Base-by-base conservation (phyloP, 2,329 filamentous ascomycete species). In the Sclerotinia trifoliorum region DNA sequence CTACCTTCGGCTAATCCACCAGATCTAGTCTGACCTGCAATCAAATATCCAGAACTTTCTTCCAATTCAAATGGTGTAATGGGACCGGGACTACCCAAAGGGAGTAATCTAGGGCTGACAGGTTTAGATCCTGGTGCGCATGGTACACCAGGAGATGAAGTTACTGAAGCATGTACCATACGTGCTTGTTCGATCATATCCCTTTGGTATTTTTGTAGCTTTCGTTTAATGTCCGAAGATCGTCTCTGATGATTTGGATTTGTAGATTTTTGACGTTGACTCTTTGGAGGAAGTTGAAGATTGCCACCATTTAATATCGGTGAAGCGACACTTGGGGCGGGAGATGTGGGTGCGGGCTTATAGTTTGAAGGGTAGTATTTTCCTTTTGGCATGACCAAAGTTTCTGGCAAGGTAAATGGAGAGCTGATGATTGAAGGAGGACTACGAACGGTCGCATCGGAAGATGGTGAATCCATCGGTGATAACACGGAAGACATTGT, bases 301-400 rank as follows among this genome's bases (percentile, higher is more conserved):
- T 70, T 70, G 73, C 64, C 77, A 17, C 60, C 74, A n/a, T 78
- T 73, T 52, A 61, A n/a, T 3, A 52, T 15, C 11, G 46, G 26
- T 24, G 65, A 39, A 63, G 78, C 19, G 67, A 48, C 21, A 29
- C 17, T 19, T 55, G 74, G 68, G 52, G 77, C 72, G 19, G 70
- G 65, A 11, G 67, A 54, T 17, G 68, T 52, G 5, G 70, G 62
- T 6, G 71, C 67, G 39, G 70, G 70, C 71, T 86, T 84, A 73
- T 87, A 88, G 77, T 88, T 88, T 35, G 85, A 83, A 0, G 86
- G 86, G 69, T 88, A 87, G 73, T 88, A 89, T 77, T 88, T 88
- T 32, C 86, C 86, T 78, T 87, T 80, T 0, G 86, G 84, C 44
- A 86, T 77, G 77, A 48, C 35, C 17, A 76, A 67, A 26, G 70